Base-by-base conservation (phyloP, 768 basidiomycete species). In the Podaxis mareebaensis region DNA sequence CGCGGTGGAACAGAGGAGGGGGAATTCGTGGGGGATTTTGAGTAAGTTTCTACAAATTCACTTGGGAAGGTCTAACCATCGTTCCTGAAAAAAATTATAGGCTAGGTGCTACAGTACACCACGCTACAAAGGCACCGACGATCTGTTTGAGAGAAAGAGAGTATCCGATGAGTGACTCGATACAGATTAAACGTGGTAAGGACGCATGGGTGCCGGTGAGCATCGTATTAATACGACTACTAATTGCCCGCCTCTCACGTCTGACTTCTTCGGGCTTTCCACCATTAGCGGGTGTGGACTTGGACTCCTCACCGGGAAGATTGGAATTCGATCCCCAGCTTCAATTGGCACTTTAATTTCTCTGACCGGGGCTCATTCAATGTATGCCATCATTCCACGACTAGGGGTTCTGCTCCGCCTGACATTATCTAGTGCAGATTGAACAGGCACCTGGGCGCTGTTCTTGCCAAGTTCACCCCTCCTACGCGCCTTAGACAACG, bases 1-100 rank as follows among this genome's bases (percentile, higher is more conserved):
- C 67, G 68, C 39, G 75, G 74, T 11, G 69, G 65, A 20, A 67
- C 67, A 1, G 71, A 69, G 20, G 49, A 66, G 12, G 77, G 75
- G 1, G 73, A 74, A 52, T 57, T 67, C 33, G 72, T 79, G 15
- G 77, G 71, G 3, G 73, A 77, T 30, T 76, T 78, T 68, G 77
- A 79, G 75, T 75, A 55, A 36, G 75, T 65, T 4, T 7, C 17
- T 46, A 7, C 12, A 46, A 6, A 46, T 42, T 46, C 15, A 6
- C 44, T 13, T 7, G 8, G 7, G n/a, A 46, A 46, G 12, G 40
- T n/a, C 15, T 4, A 17, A n/a, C 40, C 6, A 42, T 15, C 15
- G 3, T 42, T 42, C 17, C 40, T 17, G 1, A n/a, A 42, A 42
- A 42, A n/a, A 46, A 22, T 39, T 36, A 5, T n/a, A 66, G 67